Conservation (phyloP, 2,329 filamentous ascomycete genomes). For the Cladosporium sp. region DNA sequence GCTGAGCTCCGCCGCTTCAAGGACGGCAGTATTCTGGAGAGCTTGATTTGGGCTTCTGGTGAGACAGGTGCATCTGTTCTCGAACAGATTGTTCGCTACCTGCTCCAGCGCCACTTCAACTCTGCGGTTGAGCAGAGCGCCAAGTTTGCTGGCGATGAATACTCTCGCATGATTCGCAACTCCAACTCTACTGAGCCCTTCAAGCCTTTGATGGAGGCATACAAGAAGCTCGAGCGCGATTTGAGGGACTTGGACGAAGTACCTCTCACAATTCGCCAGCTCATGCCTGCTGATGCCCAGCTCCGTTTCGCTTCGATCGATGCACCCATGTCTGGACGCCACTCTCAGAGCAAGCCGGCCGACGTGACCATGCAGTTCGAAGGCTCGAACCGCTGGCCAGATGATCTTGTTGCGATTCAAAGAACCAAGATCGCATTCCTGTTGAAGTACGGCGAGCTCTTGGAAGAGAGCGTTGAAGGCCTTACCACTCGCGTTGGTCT, state of each 20-base stretch:
- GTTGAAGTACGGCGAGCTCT: slow-evolving; percentile 65
- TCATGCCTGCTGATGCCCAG: slow-evolving; percentile 67
- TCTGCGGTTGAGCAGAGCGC: slow-evolving; percentile 46
- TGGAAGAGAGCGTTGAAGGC: slow-evolving; percentile 59
- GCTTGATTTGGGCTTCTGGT: slow-evolving; percentile 72
- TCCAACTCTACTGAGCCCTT: slow-evolving; percentile 52
- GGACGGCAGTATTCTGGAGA: slow-evolving; percentile 90
- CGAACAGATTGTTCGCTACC: slow-evolving; percentile 72
- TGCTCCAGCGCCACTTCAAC: slow-evolving; percentile 66
- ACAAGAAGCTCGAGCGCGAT: slow-evolving; percentile 69
- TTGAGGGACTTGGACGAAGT: slow-evolving; percentile 75
- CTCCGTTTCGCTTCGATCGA: slow-evolving; percentile 69
- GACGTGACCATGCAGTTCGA: slow-evolving; percentile 88
- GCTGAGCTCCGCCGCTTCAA: slow-evolving; percentile 91
- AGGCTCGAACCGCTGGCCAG: slow-evolving; percentile 88
- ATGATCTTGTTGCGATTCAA: slow-evolving; percentile 86
- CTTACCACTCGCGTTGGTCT: slow-evolving; percentile 70
- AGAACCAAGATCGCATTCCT: slow-evolving; percentile 89
- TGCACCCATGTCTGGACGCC: slow-evolving; percentile 46
- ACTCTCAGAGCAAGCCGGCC: slow-evolving; percentile 51
- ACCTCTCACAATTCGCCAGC: slow-evolving; percentile 78
- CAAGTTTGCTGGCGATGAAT: slow-evolving; percentile 44
- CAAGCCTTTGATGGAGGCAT: slow-evolving; percentile 64
- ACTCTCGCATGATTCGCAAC: slow-evolving; percentile 41
- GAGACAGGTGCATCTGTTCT: slow-evolving; percentile 61